Evolutionary conservation across 768 basidiomycete species (phyloP).

Genomic region (Mycena venus): DNA sequence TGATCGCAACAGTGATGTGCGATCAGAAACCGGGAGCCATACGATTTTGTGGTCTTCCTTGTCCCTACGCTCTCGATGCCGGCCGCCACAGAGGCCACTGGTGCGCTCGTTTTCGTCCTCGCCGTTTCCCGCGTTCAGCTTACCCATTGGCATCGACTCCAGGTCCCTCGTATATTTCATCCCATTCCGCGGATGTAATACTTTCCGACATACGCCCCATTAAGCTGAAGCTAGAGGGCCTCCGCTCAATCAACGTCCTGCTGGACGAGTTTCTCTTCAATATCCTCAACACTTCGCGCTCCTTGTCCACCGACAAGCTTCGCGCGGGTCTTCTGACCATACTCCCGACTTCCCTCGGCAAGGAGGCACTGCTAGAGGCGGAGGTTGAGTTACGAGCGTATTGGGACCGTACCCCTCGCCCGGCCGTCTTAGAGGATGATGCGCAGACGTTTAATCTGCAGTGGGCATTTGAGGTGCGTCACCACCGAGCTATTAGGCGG

Average conservation of each 20-base stretch:
- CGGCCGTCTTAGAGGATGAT: constrained; percentile 61
- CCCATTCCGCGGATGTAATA: constrained; percentile 89
- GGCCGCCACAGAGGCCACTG: constrained; percentile 53
- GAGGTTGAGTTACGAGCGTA: constrained; percentile 93
- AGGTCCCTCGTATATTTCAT: constrained; percentile 85
- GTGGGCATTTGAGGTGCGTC: constrained; percentile 80
- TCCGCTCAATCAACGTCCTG: constrained; percentile 82
- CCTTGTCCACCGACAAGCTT: constrained; percentile 80
- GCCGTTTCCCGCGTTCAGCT: constrained; percentile 17
- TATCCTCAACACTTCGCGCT: constrained; percentile 75
- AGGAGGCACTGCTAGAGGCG: constrained; percentile 93
- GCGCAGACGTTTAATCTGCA: constrained; percentile 75
- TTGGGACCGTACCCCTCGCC: constrained; percentile 77
- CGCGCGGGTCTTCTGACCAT: constrained; percentile 79
- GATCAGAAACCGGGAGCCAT: background rate
- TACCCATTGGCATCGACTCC: constrained; percentile 14
- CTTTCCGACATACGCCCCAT: constrained; percentile 95
- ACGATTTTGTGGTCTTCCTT: constrained; percentile 26
- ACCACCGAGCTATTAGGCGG: constrained; percentile 4
- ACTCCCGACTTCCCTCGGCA: constrained; percentile 86
- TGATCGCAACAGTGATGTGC: background rate
- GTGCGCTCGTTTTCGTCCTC: constrained; percentile 48
- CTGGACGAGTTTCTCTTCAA: constrained; percentile 88
- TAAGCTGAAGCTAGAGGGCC: constrained; percentile 83
- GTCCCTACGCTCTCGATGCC: constrained; percentile 53